phyloP scores from a whole-genome alignment of 768 basidiomycete species.

The Leccinum boreale region DNA sequence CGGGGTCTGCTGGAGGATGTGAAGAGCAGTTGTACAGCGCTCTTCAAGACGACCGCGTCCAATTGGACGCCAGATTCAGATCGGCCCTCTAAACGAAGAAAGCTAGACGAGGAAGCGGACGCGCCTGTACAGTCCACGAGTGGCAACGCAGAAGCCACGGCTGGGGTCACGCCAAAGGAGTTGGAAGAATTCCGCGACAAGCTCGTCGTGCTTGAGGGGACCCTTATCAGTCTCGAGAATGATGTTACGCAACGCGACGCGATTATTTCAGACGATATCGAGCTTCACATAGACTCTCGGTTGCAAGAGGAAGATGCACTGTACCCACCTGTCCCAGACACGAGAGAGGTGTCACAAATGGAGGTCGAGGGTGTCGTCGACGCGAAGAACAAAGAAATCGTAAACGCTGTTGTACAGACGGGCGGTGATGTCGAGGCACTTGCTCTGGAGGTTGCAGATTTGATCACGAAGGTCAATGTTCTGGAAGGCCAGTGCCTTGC shows the following conservation, averaged over 20 bases:
- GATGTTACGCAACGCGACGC: conserved; percentile 34
- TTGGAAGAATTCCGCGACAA: conserved; percentile 28
- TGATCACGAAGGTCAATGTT: conserved; percentile 28
- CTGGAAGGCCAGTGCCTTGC: conserved; percentile 19
- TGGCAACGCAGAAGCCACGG: background rate
- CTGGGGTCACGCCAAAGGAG: conserved; percentile 11
- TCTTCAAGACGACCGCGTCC: conserved; percentile 18
- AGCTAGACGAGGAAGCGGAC: conserved; percentile 11
- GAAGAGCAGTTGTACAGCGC: conserved; percentile 18
- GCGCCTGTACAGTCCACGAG: background rate
- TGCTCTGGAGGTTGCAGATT: conserved; percentile 30
- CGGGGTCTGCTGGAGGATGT: conserved; percentile 22
- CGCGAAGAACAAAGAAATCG: conserved; percentile 18
- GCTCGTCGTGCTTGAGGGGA: conserved; percentile 26
- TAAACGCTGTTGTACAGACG: conserved; percentile 12
- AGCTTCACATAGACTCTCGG: conserved; percentile 28
- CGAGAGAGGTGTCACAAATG: conserved; percentile 12
- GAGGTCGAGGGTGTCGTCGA: conserved; percentile 29
- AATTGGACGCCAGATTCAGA: conserved; percentile 16
- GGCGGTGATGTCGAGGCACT: conserved; percentile 31
- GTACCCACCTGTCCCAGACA: conserved; percentile 18
- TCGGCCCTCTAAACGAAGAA: conserved; percentile 29
- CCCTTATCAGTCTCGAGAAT: conserved; percentile 35
- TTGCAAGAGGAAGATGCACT: conserved; percentile 26
- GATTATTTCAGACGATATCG: conserved; percentile 28